phyloP scores from a whole-genome alignment of 1,284 basidiomycete species.

The Meripilus lineatus region DNA sequence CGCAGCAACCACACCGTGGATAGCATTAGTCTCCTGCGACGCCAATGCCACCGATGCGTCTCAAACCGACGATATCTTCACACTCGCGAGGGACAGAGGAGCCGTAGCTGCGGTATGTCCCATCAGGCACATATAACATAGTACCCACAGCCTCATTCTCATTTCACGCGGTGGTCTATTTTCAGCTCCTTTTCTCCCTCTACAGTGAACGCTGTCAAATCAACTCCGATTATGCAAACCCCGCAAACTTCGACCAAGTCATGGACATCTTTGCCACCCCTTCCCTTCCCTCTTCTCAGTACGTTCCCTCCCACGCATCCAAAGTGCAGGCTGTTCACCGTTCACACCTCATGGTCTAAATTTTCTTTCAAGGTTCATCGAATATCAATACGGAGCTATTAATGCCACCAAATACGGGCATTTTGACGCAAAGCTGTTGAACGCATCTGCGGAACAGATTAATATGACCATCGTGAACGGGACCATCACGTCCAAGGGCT shows the following conservation, averaged over 20 bases:
- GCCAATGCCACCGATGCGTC: slow-evolving; percentile 62
- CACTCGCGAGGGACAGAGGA: slow-evolving; percentile 69
- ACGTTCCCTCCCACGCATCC: slow-evolving; percentile 10
- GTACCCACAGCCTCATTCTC: not conserved
- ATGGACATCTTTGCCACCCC: slow-evolving; percentile 79
- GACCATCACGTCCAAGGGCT: slow-evolving; percentile 44
- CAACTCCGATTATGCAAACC: slow-evolving; percentile 65
- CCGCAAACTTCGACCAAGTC: slow-evolving; percentile 62
- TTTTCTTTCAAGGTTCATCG: slow-evolving; percentile 49
- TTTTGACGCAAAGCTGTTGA: slow-evolving; percentile 58
- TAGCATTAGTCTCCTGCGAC: slow-evolving; percentile 83
- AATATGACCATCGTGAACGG: slow-evolving; percentile 41
- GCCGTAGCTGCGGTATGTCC: slow-evolving; percentile 68
- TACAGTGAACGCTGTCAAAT: slow-evolving; percentile 70
- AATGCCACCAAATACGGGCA: slow-evolving; percentile 48
- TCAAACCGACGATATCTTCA: slow-evolving; percentile 68
- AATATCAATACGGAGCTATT: slow-evolving; percentile 54
- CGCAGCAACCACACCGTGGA: slow-evolving; percentile 82
- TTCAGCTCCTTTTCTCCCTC: slow-evolving; percentile 72
- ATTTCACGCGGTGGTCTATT: not conserved
- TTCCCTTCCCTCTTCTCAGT: slow-evolving; percentile 38
- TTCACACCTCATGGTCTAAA: slow-evolving; percentile 8
- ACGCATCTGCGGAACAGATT: slow-evolving; percentile 45
- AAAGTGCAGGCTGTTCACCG: not conserved
- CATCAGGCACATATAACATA: not conserved